Conservation (phyloP, 129 eudicot species). For the Artemisia argyi region DNA sequence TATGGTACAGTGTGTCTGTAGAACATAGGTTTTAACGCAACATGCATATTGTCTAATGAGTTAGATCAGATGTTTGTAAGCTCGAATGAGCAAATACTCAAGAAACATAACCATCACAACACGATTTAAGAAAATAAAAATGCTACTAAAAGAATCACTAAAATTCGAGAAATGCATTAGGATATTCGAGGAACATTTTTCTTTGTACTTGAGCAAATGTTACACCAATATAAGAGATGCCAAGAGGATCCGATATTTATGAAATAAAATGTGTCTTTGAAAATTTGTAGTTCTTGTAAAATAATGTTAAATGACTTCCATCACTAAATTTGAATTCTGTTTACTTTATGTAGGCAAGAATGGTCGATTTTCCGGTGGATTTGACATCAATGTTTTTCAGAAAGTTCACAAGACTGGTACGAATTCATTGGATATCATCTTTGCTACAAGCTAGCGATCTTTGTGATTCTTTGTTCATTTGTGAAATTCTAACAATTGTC, state of each 20-base stretch:
- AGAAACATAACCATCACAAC: not conserved
- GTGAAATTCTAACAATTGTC: conserved; percentile 4
- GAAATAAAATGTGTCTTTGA: too few relatives aligned
- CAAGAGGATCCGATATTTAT: not conserved
- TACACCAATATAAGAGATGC: not conserved
- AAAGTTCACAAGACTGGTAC: conserved; percentile 78
- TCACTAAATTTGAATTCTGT: conserved; percentile 7
- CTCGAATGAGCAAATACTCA: not conserved
- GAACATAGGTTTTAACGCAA: not conserved
- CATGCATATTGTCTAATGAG: not conserved
- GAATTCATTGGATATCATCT: not conserved
- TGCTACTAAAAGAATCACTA: not conserved
- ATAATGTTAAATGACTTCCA: not conserved
- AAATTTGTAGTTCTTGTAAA: not conserved
- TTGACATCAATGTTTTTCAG: conserved; percentile 83
- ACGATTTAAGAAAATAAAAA: not conserved
- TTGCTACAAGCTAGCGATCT: not conserved
- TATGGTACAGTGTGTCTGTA: too few relatives aligned
- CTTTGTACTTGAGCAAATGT: conserved; percentile 6
- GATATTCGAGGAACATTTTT: not conserved
- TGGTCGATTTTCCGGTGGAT: conserved; percentile 91
- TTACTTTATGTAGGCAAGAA: conserved; percentile 54
- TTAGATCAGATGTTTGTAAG: not conserved
- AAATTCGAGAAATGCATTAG: conserved; percentile 1
- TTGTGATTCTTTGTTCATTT: not conserved